These are phyloP conservation scores for Pelargonium citronellum DNA, from an alignment of 441 rosid species.

Conservation along the genomic window DNA sequence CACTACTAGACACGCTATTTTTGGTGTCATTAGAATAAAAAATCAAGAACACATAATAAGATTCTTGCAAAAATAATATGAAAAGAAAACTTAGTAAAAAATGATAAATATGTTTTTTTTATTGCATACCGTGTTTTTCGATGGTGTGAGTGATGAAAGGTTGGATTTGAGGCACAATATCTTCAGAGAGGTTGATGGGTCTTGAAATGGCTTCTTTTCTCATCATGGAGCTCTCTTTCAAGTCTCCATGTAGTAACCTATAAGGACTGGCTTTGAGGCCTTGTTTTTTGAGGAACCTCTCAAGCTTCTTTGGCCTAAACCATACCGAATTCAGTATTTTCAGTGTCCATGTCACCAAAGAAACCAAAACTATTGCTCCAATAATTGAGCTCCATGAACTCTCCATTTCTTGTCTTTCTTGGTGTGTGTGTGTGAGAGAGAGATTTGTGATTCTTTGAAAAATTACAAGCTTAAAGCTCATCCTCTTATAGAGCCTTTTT, in stretches of 20 bases:
- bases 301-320: conserved; percentile 29
- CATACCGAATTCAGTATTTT: conserved; percentile 23
- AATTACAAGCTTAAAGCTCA: no score
- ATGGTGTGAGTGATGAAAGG: conserved; percentile 17
- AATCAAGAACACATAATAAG: no score
- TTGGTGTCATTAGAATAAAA: no score
- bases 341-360: conserved; percentile 10
- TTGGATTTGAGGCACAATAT: conserved; percentile 6
- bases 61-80: no score
- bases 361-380: background rate
- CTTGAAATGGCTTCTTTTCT: conserved; percentile 10
- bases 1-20: no score
- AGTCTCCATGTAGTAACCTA: conserved; percentile 23
- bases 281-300: conserved; percentile 24
- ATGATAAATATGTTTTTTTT: no score
- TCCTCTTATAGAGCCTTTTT: no score
- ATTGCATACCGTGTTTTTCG: conserved; percentile 19
- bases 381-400: background rate
- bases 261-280: conserved; percentile 27
- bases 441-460: no score
- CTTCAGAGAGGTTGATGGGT: conserved; percentile 21
- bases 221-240: conserved; percentile 9
- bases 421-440: background rate
- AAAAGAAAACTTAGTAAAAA: background rate
- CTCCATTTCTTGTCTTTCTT: background rate